Base-by-base conservation (phyloP, 2,329 filamentous ascomycete genomes). In the Dactylellina sp. region DNA sequence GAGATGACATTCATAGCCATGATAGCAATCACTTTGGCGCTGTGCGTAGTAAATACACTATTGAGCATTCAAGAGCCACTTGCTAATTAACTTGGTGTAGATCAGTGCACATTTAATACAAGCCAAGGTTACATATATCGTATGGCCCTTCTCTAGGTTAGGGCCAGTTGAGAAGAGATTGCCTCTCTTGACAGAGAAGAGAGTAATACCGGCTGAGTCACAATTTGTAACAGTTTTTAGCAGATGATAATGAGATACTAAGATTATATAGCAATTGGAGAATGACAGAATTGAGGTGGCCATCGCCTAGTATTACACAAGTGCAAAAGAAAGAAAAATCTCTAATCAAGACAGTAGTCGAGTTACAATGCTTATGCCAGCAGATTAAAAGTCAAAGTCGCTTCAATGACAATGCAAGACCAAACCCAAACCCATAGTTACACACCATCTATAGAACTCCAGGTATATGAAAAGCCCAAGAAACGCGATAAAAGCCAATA, bases 1-100 rank as follows among this genome's bases (percentile, higher is more conserved):
- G 95, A 0, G 95, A 99, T 80, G 92, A 90, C 11, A 81, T 81
- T 46, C 78, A 77, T 66, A 92, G 88, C 63, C 81, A 89, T 71
- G 95, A 99, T 82, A 97, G 93, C 81, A 96, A 97, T 81, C 88
- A 88, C 11, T 97, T 96, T 81, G 95, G 95, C 0, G 92, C 95
- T 3, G 80, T 85, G 46, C 79, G 80, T 68, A 24, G 12, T 39
- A n/a, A 7, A 9, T 50, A 22, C 12, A 12, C 5, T 46, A 2
- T 63, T 35, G n/a, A 44, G 18, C 11, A 39, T n/a, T 20, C 12
- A 11, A 9, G 18, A 14, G 52, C 9, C 60, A 55, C 1, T 16
- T 32, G 42, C 35, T 7, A 57, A 79, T 2, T 88, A 96, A 52
- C 90, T 9, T 91, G 22, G 14, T 47, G 46, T 47, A 71, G 65